Conservation (phyloP, 2,329 filamentous ascomycete species). For the Scleromitrula shiraiana region DNA sequence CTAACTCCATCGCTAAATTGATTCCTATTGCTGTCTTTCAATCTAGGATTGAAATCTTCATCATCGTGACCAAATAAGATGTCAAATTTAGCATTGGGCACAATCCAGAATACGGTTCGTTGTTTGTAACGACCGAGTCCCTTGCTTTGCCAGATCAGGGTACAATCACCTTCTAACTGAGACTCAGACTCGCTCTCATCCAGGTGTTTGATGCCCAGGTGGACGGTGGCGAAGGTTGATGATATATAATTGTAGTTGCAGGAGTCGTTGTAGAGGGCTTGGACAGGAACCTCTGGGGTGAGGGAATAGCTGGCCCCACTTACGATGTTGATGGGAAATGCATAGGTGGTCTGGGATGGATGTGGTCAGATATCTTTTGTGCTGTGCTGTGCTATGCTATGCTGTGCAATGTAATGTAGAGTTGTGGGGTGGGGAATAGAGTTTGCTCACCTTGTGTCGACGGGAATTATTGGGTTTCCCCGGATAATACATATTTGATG, state of each 20-base stretch:
- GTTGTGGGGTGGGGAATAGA: not conserved
- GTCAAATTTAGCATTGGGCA: constrained; percentile 4
- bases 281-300: not conserved
- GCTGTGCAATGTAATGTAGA: not conserved
- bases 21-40: not conserved
- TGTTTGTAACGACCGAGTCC: constrained; percentile 1
- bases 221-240: too few relatives aligned
- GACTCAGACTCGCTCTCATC: not conserved
- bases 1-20: not conserved
- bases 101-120: constrained; percentile 8
- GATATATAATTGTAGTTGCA: constrained; percentile 8
- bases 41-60: constrained; percentile 3
- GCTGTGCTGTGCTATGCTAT: too few relatives aligned
- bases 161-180: not conserved
- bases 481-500: not conserved
- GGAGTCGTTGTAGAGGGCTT: constrained; percentile 7
- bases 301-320: not conserved
- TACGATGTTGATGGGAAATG: constrained; percentile 7
- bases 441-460: not conserved
- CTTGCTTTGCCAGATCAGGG: constrained; percentile 2
- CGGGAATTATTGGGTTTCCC: not conserved
- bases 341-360: constrained; percentile 5
- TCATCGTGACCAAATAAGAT: constrained; percentile 7
- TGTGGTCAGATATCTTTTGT: not conserved
- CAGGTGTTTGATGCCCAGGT: too few relatives aligned